Evolutionary conservation across 2,329 filamentous ascomycete species (phyloP).

Genomic region (Exserohilum turcica): DNA sequence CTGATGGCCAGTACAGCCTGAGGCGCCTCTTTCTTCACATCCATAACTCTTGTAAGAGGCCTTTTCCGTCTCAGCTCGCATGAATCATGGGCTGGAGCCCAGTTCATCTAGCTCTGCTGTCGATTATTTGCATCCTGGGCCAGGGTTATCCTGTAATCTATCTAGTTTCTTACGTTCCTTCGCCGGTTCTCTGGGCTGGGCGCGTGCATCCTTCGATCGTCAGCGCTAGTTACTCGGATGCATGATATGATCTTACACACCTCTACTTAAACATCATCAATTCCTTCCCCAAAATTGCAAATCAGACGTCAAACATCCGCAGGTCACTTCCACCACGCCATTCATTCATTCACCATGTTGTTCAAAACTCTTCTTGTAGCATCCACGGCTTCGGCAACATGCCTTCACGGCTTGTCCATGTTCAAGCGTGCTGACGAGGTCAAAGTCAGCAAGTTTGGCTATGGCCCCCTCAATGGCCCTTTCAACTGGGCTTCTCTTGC

Average conservation of each 20-base stretch:
- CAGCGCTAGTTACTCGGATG: conserved; percentile 3
- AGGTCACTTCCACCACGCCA: background rate
- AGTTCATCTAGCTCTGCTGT: conserved; percentile 7
- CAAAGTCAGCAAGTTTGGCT: conserved; percentile 49
- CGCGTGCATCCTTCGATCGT: background rate
- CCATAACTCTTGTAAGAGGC: background rate
- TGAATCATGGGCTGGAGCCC: conserved; percentile 8
- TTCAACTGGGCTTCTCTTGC: conserved; percentile 59
- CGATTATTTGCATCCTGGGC: conserved; percentile 14
- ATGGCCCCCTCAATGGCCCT: conserved; percentile 54
- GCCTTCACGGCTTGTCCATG: conserved; percentile 51
- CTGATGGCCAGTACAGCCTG: background rate
- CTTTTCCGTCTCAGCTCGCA: conserved; percentile 1
- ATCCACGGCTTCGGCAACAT: conserved; percentile 47
- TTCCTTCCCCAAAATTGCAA: background rate
- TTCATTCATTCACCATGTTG: conserved; percentile 34
- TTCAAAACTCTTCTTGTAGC: conserved; percentile 39
- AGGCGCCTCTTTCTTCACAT: background rate
- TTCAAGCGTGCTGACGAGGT: conserved; percentile 38
- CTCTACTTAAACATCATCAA: background rate
- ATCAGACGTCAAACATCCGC: background rate
- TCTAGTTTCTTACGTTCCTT: background rate
- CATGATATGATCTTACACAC: background rate
- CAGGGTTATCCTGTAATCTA: conserved; percentile 17
- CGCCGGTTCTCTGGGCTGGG: background rate